Base-by-base conservation (phyloP, 2,329 filamentous ascomycete species). In the Waltergamsia citrina region DNA sequence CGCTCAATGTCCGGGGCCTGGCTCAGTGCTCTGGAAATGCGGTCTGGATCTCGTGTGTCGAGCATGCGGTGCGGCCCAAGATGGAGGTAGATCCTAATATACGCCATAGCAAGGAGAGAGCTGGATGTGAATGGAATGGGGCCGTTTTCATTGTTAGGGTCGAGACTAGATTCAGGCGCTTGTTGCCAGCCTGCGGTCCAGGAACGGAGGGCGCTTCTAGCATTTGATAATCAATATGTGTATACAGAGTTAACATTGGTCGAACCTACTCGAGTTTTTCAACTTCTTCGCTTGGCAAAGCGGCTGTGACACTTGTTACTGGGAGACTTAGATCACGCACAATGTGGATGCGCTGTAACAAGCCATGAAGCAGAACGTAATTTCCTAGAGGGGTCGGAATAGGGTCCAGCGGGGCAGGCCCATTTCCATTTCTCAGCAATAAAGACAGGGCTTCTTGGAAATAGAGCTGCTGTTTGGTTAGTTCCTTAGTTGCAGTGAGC, bases 61-160 rank as follows among this genome's bases (percentile, higher is more conserved):
- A 67, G 52, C 5, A 57, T 51, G 0, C 63, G 51, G 32, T 62
- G 53, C 0, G 62, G 62, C 0, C 65, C 65, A 2, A 67, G 49
- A 23, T 68, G 54, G 5, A 68, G 51, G 17, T 65, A 59, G 3
- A 68, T 54, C 5, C 64, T 59, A 1, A 63, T 57, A 36, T 67
- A 68, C 1, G 65, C 65, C 1, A 69, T 52, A 0, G 59, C 59
- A 0, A 67, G 50, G 0, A 68, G 51, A 0, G 64, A 60, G 32
- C 59, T 65, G 3, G 64, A 67, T 0, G 62, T 68, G 38, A 60
- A 60, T 0, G 57, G 57, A 11, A 60, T 59, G 0, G 57, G 57
- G 0, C 57, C 57, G 19, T 58, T 60, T 28, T 59, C 56, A 24
- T 60, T 59, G 31, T 59, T 57, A 1, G 57, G 57, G 23, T 60